Base-by-base conservation (phyloP, 1,284 basidiomycete species). In the Boletus semigastroideus region DNA sequence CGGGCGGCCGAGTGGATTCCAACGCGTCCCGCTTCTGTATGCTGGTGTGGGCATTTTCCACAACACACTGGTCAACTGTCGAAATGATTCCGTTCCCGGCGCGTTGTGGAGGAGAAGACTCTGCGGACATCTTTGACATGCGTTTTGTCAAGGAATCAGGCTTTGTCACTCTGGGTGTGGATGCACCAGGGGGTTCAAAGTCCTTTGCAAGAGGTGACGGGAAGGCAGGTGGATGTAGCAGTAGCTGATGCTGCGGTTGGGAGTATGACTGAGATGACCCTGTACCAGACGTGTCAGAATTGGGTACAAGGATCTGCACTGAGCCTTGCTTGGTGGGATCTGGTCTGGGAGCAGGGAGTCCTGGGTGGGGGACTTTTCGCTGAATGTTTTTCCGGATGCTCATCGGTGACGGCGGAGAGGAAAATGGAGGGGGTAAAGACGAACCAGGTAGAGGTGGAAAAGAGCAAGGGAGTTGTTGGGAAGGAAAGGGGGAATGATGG, bases 241-340 rank as follows among this genome's bases (percentile, higher is more conserved):
- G 40, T 19, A 45, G 40, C 19, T 52, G 58, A 17, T 37, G 34
- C 13, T 55, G 64, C 13, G 63, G 54, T 42, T 64, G 65, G 33
- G 60, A 56, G 30, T 48, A 43, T 22, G 55, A 37, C n/a, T 67
- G 66, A 27, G 66, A 65, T 4, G 62, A 66, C 38, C 59, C 62
- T 19, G 54, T 48, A 46, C 70, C 65, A 16, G 65, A 70, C 17
- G 54, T 48, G 44, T 67, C 65, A 16, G 65, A 70, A 30, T 67
- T 69, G 1, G 67, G 65, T n/a, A 70, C 65, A 11, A 70, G 48
- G 17, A 67, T 54, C 19, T 54, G 68, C 37, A 41, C 48, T n/a
- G 59, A 48, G n/a, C 62, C 63, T 28, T 60, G 56, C 22, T 54
- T 59, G 33, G 47, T 44, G 39, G 56, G 27, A 34, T 67, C 54